Conservation (phyloP, 1,139 yeast species). For the Meyerozyma smithsonii region DNA sequence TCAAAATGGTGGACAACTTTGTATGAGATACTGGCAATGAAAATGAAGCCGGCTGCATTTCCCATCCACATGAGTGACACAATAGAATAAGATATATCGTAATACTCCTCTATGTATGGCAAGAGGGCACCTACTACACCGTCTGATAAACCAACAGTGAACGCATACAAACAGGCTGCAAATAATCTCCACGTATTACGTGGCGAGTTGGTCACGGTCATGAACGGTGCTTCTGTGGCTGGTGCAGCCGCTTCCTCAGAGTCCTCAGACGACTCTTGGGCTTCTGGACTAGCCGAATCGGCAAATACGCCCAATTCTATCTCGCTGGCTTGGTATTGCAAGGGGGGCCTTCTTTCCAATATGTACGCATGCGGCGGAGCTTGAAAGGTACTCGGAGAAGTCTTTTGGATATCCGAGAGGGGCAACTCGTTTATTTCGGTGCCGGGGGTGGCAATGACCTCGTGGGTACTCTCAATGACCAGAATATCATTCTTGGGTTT, state of each 20-base stretch:
- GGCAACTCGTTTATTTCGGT: neutral
- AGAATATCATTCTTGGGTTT: neutral
- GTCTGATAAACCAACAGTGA: slow-evolving; percentile 24
- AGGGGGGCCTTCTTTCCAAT: neutral
- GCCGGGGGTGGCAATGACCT: neutral
- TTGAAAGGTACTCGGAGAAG: neutral
- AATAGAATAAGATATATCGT: slow-evolving; percentile 33
- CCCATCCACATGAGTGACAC: slow-evolving; percentile 43
- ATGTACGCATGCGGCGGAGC: neutral
- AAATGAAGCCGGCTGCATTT: slow-evolving; percentile 37
- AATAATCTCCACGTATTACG: slow-evolving; percentile 10
- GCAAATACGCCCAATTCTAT: neutral
- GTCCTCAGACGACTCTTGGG: neutral
- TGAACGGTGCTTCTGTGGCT: slow-evolving; percentile 16
- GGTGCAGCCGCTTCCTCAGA: slow-evolving; percentile 10
- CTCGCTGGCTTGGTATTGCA: neutral
- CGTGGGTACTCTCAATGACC: neutral
- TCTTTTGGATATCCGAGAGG: neutral
- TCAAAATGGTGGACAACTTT: slow-evolving; percentile 37
- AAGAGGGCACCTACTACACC: slow-evolving; percentile 43
- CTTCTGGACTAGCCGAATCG: neutral
- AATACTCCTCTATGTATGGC: slow-evolving; percentile 36
- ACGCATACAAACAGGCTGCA: slow-evolving; percentile 13
- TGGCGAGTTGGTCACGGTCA: slow-evolving; percentile 11
- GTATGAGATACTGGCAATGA: slow-evolving; percentile 31